Base-by-base conservation (phyloP, 345 rosid genomes). In the Melaleuca quinquenervia region DNA sequence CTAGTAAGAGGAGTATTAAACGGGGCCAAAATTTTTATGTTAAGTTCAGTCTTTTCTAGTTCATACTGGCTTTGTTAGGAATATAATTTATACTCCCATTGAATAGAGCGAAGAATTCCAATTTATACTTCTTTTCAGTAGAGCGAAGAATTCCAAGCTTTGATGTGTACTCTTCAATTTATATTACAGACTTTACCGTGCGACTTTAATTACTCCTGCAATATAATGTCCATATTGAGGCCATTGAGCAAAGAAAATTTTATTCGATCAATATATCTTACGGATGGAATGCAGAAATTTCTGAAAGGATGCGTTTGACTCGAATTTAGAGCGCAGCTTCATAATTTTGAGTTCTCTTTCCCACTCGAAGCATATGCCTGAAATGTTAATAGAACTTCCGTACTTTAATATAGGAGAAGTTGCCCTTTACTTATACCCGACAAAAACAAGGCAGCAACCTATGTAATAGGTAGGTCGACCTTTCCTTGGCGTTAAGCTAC, bases 321-420 rank as follows among this genome's bases (percentile, higher is more conserved):
- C 0, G 13, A 54, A 11, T 54, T 22, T 54, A 54, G 12, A 54
- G n/a, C 60, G 0, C 0, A 22, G 12, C 0, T 54, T 54, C 22
- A 0, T 22, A 10, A 54, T 22, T 22, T 54, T 6, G 8, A 54
- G 58, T 54, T 21, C 58, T 54, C 58, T 54, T 54, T 21, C 6
- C 9, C n/a, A 9, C n/a, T 9, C 0, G 5, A 54, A 54, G 12
- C 58, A 54, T 0, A 3, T 21, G 6, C 22, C 1, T 1, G 6
- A 22, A 22, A 54, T 7, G 58, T 21, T 0, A 9, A 21, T n/a
- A n/a, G n/a, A n/a, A n/a, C n/a, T n/a, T n/a, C n/a, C n/a, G n/a
- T n/a, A n/a, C n/a, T n/a, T n/a, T n/a, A n/a, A n/a, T n/a, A n/a
- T n/a, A n/a, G n/a, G n/a, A n/a, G n/a, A n/a, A n/a, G 29, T 0